Base-by-base conservation (phyloP, 306 rosid genomes). In the Quercus parvula region DNA sequence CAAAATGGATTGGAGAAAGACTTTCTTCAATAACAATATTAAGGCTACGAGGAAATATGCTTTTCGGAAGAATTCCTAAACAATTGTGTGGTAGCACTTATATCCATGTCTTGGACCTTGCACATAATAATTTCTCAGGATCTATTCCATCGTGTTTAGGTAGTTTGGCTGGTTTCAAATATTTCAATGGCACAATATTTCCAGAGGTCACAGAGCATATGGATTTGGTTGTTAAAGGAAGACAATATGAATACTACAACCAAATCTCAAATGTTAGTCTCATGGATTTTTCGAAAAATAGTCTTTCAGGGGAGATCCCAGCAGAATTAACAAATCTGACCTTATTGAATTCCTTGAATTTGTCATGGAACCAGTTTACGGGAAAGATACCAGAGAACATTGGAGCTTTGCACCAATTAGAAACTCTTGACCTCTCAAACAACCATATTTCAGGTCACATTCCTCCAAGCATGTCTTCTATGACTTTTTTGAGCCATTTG, bases 301-400 rank as follows among this genome's bases (percentile, higher is more conserved):
- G 44, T 41, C 59, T 80, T 10, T 61, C 38, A 1, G 75, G 83
- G 46, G 79, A 66, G 56, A 80, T 80, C 12, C 83, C 83, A 46
- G 2, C 46, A 7, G 46, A 38, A 38, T 10, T 38, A 5, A 38
- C 46, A 38, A 38, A 38, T 38, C 46, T 38, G 8, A 38, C 46
- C 8, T 38, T 38, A 0, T 5, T 38, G 10, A 41, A 41, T 41
- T 5, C 46, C 46, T 41, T 41, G 9, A 41, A 41, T 41, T 41
- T 41, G 46, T 41, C 46, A 7, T 41, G 46, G 46, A 41, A 41
- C 46, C 46, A 41, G 10, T 41, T 41, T 6, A 41, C 46, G 1
- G 46, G 11, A 41, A 41, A 41, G 46, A 41, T 41, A 41, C 46
- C 46, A 41, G 11, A 41, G 46, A 41, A 41, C 2, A 41, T 41